Evolutionary conservation across 257 asterid genomes (phyloP), one percentile per base, ranked within the genome.

Genomic region (Voacanga thouarsii): DNA sequence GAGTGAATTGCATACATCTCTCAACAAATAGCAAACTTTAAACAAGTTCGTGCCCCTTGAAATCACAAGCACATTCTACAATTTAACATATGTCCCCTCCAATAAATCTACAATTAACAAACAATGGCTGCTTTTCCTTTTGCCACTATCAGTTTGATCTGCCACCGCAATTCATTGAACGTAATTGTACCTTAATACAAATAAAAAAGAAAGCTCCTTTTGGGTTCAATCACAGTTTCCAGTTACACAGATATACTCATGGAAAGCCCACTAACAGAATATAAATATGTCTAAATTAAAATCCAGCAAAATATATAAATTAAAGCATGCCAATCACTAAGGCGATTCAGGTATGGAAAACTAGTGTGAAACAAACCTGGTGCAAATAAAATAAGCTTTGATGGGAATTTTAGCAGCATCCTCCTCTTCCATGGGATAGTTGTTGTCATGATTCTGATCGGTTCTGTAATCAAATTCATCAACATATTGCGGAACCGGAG

Each of bases 321-420:
- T 71, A 8, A 9, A 37, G 37, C 37, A 23, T 30, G 30, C 39
- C 39, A 69, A n/a, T 12, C 15, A 64, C 49, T 28, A 24, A 24
- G 3, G 5, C 3, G 21, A 51, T 14, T 51, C 57, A 51, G 57
- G 57, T 51, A 49, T 10, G 5, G 26, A 30, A 30, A 43, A 74
- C 50, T 41, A 2, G 4, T 59, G n/a, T 56, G 70, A 69, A 74
- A n/a, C 7, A 75, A 82, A 95, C 99, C 99, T 95, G 85, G 99
- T 95, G 83, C 93, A 91, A 5, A 95, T 84, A 74, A 93, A 95
- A 78, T 85, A 93, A 11, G 99, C 98, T 85, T 86, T 90, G 63
- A 95, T 87, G 37, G 97, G 89, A 72, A 95, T 89, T 85, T 88
- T 95, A 7, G 86, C 93, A 59, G 83, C 81, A 33, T 86, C 94